Percentiles rank a stretch among this genome's conserved stretches.
Evolutionary conservation across 352 stramenopile genomes (phyloP).

Genomic region (Blastocystis sp.): DNA sequence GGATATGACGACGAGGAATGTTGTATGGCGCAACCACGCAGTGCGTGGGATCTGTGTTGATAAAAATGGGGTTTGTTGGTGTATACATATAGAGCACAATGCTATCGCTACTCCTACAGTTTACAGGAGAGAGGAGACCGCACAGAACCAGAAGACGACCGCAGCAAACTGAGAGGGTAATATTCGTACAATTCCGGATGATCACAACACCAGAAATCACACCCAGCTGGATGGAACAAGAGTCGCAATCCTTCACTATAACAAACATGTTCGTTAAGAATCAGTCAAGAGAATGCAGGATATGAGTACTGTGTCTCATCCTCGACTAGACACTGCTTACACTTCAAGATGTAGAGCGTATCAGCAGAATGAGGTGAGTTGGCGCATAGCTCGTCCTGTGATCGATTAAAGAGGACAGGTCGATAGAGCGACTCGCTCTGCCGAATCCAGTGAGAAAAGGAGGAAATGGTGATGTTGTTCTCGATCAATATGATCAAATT

Average conservation of each 20-base stretch:
- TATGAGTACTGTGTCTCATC: conserved; percentile 1
- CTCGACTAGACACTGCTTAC: background rate
- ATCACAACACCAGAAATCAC: background rate
- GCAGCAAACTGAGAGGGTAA: conserved; percentile 38
- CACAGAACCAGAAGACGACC: background rate
- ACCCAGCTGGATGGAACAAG: background rate
- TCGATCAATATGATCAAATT: conserved; percentile 29
- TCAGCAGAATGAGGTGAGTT: background rate
- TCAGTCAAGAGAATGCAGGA: background rate
- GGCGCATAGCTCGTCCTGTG: background rate
- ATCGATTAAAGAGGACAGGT: background rate
- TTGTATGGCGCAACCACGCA: background rate
- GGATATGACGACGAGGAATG: background rate
- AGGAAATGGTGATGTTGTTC: background rate
- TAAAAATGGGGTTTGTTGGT: background rate
- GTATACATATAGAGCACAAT: background rate
- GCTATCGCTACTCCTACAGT: background rate
- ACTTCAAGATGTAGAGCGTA: background rate
- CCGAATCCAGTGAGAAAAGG: background rate
- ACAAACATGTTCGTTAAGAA: background rate
- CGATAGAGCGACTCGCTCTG: background rate
- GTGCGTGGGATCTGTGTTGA: background rate
- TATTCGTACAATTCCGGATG: background rate
- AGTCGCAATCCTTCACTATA: background rate
- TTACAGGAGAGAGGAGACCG: background rate